These are phyloP conservation scores for Acorus calamus DNA, from an alignment of 106 monocot species.

Conservation along the genomic window DNA sequence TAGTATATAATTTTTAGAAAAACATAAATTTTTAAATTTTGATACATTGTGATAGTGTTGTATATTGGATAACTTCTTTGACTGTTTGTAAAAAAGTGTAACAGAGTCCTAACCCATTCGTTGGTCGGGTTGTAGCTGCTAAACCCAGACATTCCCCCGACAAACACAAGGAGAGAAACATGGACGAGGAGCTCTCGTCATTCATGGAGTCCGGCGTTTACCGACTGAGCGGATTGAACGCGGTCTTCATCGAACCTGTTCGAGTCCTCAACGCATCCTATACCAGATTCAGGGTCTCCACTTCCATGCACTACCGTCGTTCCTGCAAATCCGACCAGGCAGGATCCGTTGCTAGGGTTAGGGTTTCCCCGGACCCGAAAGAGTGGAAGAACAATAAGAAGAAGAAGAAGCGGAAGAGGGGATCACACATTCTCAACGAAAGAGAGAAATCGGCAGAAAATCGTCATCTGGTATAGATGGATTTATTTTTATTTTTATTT, in stretches of 20 bases:
- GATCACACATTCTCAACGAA: slow-evolving; percentile 33
- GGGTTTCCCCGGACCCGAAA: slow-evolving; percentile 6
- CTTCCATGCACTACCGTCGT: slow-evolving; percentile 72
- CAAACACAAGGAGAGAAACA: too few species aligned
- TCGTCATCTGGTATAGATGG: slow-evolving; percentile 48
- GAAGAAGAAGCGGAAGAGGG: slow-evolving; percentile 24
- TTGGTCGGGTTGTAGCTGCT: too few species aligned
- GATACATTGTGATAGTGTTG: too few species aligned
- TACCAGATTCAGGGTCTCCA: slow-evolving; percentile 37
- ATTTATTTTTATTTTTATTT: not conserved
- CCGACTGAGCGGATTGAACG: slow-evolving; percentile 22
- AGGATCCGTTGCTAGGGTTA: not conserved
- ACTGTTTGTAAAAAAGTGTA: too few species aligned
- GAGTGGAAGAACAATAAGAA: slow-evolving; percentile 39
- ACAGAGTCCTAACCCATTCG: too few species aligned
- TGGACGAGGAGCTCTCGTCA: slow-evolving; percentile 23
- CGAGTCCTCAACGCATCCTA: slow-evolving; percentile 66
- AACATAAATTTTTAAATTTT: too few species aligned
- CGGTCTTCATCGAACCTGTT: slow-evolving; percentile 74
- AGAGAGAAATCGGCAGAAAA: slow-evolving; percentile 53
- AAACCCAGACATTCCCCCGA: too few species aligned
- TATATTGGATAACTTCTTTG: too few species aligned
- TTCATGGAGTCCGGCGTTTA: slow-evolving; percentile 62
- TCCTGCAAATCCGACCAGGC: slow-evolving; percentile 19
- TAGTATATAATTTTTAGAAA: too few species aligned